These are phyloP conservation scores for Epichloe baconii DNA, from an alignment of 2,329 filamentous ascomycete genomes.

Conservation along the genomic window DNA sequence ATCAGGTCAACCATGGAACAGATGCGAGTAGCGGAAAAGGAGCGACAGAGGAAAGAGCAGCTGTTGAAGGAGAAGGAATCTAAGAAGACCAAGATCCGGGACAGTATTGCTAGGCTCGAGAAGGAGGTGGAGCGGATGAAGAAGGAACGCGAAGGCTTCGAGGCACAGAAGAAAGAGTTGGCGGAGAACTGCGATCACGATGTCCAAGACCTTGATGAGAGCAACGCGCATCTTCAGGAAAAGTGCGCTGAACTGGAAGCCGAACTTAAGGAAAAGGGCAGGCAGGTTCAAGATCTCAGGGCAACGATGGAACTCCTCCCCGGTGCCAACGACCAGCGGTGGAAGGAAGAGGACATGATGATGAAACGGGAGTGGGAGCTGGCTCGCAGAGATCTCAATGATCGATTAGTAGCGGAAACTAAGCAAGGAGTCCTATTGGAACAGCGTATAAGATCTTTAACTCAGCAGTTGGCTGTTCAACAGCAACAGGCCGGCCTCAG, in stretches of 20 bases:
- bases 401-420: slow-evolving; percentile 32
- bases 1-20: slow-evolving; percentile 68
- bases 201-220: slow-evolving; percentile 36
- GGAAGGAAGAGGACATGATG: slow-evolving; percentile 36
- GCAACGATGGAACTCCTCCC: slow-evolving; percentile 52
- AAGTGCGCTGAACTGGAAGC: slow-evolving; percentile 54
- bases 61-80: slow-evolving; percentile 53
- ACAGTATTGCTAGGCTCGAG: slow-evolving; percentile 57
- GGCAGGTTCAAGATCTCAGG: slow-evolving; percentile 62
- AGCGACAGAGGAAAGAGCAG: slow-evolving; percentile 66
- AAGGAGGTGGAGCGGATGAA: slow-evolving; percentile 48
- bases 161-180: slow-evolving; percentile 37
- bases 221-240: slow-evolving; percentile 50
- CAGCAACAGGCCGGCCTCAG: slow-evolving; percentile 27
- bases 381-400: slow-evolving; percentile 39
- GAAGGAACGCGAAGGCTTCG: slow-evolving; percentile 39
- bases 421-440: slow-evolving; percentile 34
- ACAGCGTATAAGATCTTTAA: slow-evolving; percentile 30
- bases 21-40: slow-evolving; percentile 69
- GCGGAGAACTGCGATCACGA: slow-evolving; percentile 38
- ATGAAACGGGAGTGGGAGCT: slow-evolving; percentile 44
- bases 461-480: slow-evolving; percentile 32
- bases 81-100: slow-evolving; percentile 55
- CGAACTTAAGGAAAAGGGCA: slow-evolving; percentile 52
- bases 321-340: slow-evolving; percentile 46